A percentile compares a stretch with the other conserved stretches of the same genome.
These are phyloP conservation scores for Yamadazyma tumulicola DNA, from an alignment of 805 yeast genomes.

Conservation along the genomic window DNA sequence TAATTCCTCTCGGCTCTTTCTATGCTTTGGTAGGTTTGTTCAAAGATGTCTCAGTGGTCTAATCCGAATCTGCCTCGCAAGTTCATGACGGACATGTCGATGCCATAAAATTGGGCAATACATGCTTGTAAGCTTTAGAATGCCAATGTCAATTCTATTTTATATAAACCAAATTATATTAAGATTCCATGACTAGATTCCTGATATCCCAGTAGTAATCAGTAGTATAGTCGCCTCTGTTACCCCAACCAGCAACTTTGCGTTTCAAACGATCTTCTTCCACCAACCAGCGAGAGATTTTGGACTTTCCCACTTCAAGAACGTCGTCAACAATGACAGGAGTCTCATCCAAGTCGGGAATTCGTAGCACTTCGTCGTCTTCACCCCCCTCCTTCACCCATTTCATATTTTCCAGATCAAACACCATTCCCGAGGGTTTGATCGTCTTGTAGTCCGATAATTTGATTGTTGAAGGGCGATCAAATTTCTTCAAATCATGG, in stretches of 20 bases:
- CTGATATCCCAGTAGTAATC: conserved; percentile 43
- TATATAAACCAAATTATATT: no score
- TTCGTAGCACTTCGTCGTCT: conserved; percentile 44
- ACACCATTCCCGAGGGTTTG: conserved; percentile 46
- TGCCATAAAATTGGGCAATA: no score
- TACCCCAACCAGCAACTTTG: conserved; percentile 39
- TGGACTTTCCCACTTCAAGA: conserved; percentile 23
- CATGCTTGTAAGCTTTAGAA: no score
- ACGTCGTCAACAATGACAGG: conserved; percentile 20
- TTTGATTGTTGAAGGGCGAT: conserved; percentile 42
- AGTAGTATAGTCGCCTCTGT: conserved; percentile 21
- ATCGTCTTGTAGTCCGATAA: conserved; percentile 18
- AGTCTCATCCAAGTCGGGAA: conserved; percentile 38
- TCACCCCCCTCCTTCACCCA: conserved; percentile 52
- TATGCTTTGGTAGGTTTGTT: no score
- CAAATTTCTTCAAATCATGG: conserved; percentile 51
- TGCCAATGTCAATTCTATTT: no score
- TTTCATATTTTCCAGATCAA: conserved; percentile 52
- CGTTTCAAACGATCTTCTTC: conserved; percentile 34
- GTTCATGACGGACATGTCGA: no score
- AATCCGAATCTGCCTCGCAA: no score
- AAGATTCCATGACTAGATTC: conserved; percentile 42
- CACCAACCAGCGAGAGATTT: conserved; percentile 28
- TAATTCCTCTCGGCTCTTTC: no score
- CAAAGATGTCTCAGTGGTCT: no score